Percentiles rank a stretch among this genome's conserved stretches.
Conservation (phyloP, 805 yeast species). For the Scheffersomyces spartinae region DNA sequence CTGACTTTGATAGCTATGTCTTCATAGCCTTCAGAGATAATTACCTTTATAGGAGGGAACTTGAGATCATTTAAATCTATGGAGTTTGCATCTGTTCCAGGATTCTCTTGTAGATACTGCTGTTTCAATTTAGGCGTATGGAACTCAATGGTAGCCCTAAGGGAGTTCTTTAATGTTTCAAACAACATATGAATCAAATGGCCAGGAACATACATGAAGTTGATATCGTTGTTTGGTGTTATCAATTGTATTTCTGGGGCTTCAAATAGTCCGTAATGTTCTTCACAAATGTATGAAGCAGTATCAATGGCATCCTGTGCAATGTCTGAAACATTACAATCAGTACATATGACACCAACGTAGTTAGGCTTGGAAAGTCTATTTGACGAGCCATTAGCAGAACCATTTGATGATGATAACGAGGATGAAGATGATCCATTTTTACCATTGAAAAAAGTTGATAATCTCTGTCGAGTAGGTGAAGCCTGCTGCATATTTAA, state of each 20-base stretch:
- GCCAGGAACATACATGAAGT: slow-evolving; percentile 88
- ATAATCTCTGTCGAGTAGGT: slow-evolving; percentile 26
- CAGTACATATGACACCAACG: slow-evolving; percentile 82
- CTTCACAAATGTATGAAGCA: slow-evolving; percentile 84
- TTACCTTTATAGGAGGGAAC: slow-evolving; percentile 77
- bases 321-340: slow-evolving; percentile 72
- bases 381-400: slow-evolving; percentile 4
- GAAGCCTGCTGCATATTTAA: slow-evolving; percentile 53
- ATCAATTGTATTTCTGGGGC: slow-evolving; percentile 76
- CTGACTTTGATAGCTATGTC: slow-evolving; percentile 85
- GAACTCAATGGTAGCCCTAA: slow-evolving; percentile 81
- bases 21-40: slow-evolving; percentile 80
- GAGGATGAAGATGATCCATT: slow-evolving; percentile 4
- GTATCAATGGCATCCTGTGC: slow-evolving; percentile 85
- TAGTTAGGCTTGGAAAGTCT: slow-evolving; percentile 41
- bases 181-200: slow-evolving; percentile 86
- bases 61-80: slow-evolving; percentile 41
- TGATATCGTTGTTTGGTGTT: slow-evolving; percentile 59
- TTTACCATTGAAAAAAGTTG: slow-evolving; percentile 23
- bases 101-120: slow-evolving; percentile 28
- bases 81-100: slow-evolving; percentile 22
- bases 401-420: no score
- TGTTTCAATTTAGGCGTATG: slow-evolving; percentile 42
- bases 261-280: slow-evolving; percentile 76
- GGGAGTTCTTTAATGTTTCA: slow-evolving; percentile 77